These are phyloP conservation scores for Teratosphaeria gauchensis DNA, from an alignment of 2,329 filamentous ascomycete species.

Conservation along the genomic window DNA sequence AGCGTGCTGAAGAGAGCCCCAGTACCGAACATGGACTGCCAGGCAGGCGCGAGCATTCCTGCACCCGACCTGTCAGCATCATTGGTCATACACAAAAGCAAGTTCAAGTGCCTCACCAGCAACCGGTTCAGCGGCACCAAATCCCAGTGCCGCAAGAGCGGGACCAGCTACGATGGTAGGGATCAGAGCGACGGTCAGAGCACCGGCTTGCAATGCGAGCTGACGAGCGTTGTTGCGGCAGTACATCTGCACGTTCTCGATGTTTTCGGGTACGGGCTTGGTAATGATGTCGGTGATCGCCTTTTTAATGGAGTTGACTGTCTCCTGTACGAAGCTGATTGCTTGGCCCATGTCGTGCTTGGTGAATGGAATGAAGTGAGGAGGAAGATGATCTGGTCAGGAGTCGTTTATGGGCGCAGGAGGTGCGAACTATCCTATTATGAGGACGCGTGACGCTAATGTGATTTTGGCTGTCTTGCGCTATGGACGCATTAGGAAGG, in stretches of 20 bases:
- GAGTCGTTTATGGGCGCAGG: neutral
- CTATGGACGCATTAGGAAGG: neutral
- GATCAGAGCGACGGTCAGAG: neutral
- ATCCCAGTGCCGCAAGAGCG: neutral
- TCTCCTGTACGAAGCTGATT: neutral
- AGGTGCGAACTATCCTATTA: neutral
- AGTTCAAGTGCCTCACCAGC: neutral
- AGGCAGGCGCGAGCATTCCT: neutral
- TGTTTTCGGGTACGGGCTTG: neutral
- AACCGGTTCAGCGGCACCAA: neutral
- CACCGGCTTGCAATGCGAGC: neutral
- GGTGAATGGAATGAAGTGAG: neutral
- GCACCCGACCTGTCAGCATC: neutral
- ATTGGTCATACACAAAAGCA: neutral
- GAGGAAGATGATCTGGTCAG: neutral
- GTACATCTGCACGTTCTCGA: neutral
- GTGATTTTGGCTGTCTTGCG: neutral
- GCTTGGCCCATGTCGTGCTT: neutral
- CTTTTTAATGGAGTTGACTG: neutral
- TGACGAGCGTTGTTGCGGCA: neutral
- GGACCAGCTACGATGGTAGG: neutral
- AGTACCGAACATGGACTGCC: neutral
- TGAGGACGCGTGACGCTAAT: neutral
- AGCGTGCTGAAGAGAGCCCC: constrained; percentile 2
- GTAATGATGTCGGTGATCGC: neutral